Conservation (phyloP, 1,284 basidiomycete species). For the Tilletia walkeri region DNA sequence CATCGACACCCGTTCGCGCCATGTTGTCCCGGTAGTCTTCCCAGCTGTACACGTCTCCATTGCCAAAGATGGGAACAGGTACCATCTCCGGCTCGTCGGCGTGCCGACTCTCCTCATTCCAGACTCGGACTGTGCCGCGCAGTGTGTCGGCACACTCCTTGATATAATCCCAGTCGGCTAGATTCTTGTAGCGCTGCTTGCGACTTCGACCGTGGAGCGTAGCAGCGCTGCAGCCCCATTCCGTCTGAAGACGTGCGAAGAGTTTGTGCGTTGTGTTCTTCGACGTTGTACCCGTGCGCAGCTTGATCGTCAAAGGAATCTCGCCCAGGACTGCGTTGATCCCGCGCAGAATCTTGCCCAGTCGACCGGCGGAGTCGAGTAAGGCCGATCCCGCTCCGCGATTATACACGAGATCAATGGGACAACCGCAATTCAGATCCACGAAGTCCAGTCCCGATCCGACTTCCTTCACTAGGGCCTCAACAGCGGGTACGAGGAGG, state of each 20-base stretch:
- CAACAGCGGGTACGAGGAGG: conserved; percentile 76
- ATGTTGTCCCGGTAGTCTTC: conserved; percentile 78
- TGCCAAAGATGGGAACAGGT: conserved; percentile 88
- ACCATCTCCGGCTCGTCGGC: conserved; percentile 60
- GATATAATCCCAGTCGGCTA: conserved; percentile 59
- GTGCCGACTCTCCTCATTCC: conserved; percentile 41
- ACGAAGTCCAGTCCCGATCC: conserved; percentile 73
- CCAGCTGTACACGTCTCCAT: conserved; percentile 88
- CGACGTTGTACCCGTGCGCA: conserved; percentile 71
- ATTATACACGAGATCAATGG: conserved; percentile 93
- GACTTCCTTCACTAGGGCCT: conserved; percentile 71
- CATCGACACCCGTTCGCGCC: conserved; percentile 78
- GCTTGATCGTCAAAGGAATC: conserved; percentile 90
- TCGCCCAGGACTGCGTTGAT: conserved; percentile 90
- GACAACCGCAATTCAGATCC: conserved; percentile 94
- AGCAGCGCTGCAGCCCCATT: conserved; percentile 76
- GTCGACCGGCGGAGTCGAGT: conserved; percentile 75
- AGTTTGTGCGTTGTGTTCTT: conserved; percentile 70
- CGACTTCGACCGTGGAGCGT: conserved; percentile 77
- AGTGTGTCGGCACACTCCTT: conserved; percentile 79
- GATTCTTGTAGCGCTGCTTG: conserved; percentile 54
- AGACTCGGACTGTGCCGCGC: conserved; percentile 61
- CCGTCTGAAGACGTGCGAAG: conserved; percentile 75
- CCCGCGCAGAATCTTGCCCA: conserved; percentile 82
- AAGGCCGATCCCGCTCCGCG: conserved; percentile 86